phyloP scores from a whole-genome alignment of 495 filamentous ascomycete species.

The Schizothecium vesticola region DNA sequence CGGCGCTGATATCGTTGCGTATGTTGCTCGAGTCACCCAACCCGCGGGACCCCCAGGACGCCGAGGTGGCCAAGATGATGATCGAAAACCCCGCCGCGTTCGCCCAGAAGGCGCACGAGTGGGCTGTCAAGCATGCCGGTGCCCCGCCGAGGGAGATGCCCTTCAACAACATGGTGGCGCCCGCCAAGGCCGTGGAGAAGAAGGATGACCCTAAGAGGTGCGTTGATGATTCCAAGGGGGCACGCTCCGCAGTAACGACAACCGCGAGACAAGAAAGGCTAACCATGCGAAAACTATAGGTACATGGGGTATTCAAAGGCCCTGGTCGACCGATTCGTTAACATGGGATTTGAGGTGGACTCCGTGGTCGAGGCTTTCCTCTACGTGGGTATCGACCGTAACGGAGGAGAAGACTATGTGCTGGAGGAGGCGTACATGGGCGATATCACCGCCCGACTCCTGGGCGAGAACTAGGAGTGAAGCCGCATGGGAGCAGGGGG shows the following conservation, averaged over 20 bases:
- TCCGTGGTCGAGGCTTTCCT: constrained; percentile 80
- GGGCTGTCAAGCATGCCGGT: constrained; percentile 78
- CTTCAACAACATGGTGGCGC: constrained; percentile 13
- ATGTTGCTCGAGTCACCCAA: constrained; percentile 90
- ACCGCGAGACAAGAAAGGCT: neutral
- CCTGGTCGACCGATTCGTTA: constrained; percentile 80
- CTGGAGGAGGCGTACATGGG: constrained; percentile 83
- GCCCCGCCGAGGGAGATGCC: constrained; percentile 52
- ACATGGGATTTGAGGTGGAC: constrained; percentile 93
- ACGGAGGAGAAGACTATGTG: constrained; percentile 72
- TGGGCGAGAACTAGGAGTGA: constrained; percentile 60
- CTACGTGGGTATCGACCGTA: constrained; percentile 72
- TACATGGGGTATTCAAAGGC: constrained; percentile 87
- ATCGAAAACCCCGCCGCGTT: constrained; percentile 73
- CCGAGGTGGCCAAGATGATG: constrained; percentile 90
- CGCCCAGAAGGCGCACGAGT: constrained; percentile 77
- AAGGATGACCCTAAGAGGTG: constrained; percentile 38
- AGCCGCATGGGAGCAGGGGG: neutral
- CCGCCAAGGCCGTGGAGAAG: constrained; percentile 8
- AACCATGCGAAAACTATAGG: constrained; percentile 36
- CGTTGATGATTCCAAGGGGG: neutral
- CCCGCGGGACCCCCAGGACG: constrained; percentile 95
- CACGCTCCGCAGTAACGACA: no score
- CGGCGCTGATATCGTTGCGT: constrained; percentile 85
- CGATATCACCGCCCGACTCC: constrained; percentile 77